phyloP scores from a whole-genome alignment of 306 rosid species.

The Pachyrhizus erosus region DNA sequence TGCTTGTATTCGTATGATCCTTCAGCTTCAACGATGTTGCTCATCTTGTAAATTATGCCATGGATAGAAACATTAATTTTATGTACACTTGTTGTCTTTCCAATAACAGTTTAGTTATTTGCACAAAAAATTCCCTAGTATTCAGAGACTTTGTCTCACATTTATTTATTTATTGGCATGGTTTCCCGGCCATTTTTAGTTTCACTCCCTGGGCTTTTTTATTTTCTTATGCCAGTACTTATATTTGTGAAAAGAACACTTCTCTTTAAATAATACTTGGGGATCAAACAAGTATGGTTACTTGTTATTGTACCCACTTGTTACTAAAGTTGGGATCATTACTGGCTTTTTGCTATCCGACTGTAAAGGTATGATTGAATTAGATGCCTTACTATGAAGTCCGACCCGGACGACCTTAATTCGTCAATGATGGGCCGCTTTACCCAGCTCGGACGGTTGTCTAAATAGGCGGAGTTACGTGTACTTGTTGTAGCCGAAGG shows the following conservation, averaged over 20 bases:
- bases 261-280: constrained; percentile 3
- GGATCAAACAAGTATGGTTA: neutral
- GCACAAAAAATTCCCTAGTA: neutral
- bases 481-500: no score
- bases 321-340: no score
- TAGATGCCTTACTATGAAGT: no score
- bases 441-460: no score
- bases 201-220: neutral
- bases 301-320: no score
- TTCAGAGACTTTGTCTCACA: neutral
- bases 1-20: neutral
- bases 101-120: constrained; percentile 4
- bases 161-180: neutral
- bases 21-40: constrained; percentile 16
- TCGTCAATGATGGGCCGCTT: no score
- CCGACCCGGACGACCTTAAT: no score
- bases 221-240: neutral
- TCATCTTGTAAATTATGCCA: constrained; percentile 24
- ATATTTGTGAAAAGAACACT: neutral
- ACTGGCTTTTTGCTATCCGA: no score
- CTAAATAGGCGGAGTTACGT: no score
- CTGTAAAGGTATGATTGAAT: no score
- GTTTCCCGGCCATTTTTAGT: neutral
- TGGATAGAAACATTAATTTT: neutral
- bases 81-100: constrained; percentile 7